Evolutionary conservation across 805 yeast species (phyloP).

Genomic region (Ogataea pini): DNA sequence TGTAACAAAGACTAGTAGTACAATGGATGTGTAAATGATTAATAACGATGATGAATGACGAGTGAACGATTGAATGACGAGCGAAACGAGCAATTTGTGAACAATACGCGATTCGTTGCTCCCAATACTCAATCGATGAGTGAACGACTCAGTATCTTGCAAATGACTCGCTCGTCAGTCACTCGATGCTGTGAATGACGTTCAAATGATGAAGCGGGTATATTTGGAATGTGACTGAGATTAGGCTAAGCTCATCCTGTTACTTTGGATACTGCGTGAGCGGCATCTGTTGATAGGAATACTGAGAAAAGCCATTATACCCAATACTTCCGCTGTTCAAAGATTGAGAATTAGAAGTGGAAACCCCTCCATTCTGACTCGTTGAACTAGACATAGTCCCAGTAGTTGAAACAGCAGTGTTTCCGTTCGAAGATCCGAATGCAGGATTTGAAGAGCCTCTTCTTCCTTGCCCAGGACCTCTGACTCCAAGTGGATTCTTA

Average conservation of each 20-base stretch:
- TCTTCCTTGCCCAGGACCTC: constrained; percentile 54
- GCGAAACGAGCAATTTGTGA: too few relatives aligned
- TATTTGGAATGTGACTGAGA: not conserved
- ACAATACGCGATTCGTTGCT: too few relatives aligned
- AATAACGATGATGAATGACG: constrained; percentile 6
- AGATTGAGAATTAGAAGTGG: constrained; percentile 11
- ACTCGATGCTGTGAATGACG: constrained; percentile 1
- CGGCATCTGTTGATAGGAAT: constrained; percentile 26
- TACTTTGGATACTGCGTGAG: constrained; percentile 27
- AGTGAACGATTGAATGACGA: not conserved
- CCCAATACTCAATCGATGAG: too few relatives aligned
- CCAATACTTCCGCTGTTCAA: constrained; percentile 12
- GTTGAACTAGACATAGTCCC: constrained; percentile 8
- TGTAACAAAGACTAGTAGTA: constrained; percentile 9
- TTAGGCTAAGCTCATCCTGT: not conserved
- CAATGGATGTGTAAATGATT: constrained; percentile 7
- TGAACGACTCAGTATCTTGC: too few relatives aligned
- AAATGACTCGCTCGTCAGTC: too few relatives aligned
- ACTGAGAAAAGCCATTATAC: constrained; percentile 22
- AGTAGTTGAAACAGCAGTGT: constrained; percentile 6
- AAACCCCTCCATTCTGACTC: constrained; percentile 13
- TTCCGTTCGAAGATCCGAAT: constrained; percentile 16
- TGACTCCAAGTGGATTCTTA: constrained; percentile 94
- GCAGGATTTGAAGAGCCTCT: constrained; percentile 27
- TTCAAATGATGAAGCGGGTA: constrained; percentile 5